Conservation (phyloP, 352 stramenopile genomes). For the Pythium oligandrum region DNA sequence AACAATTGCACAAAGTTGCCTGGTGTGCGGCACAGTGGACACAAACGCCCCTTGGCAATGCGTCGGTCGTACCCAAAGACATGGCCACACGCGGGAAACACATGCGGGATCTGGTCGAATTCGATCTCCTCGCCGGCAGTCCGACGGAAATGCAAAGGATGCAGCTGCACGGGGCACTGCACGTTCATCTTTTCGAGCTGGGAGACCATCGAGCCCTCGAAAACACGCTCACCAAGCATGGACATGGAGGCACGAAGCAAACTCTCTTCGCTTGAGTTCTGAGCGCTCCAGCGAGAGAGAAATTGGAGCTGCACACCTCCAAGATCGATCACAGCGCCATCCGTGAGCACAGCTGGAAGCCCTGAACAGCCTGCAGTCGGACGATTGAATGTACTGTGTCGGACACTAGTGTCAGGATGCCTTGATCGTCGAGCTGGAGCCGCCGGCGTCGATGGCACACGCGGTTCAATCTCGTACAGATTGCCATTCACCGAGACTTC, state of each 20-base stretch:
- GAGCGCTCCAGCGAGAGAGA: constrained; percentile 32
- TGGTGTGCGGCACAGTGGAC: constrained; percentile 59
- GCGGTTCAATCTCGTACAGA: constrained; percentile 60
- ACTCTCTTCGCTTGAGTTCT: constrained; percentile 4
- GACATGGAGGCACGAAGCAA: constrained; percentile 13
- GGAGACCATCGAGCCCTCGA: constrained; percentile 44
- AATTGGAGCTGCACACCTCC: constrained; percentile 78
- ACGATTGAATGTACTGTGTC: constrained; percentile 66
- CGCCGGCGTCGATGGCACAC: constrained; percentile 15
- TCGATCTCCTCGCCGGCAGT: constrained; percentile 39
- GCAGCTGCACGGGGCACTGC: constrained; percentile 75
- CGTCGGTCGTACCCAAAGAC: constrained; percentile 73
- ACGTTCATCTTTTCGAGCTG: constrained; percentile 68
- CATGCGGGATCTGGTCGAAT: constrained; percentile 54
- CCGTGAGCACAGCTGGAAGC: constrained; percentile 42
- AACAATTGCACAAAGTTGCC: constrained; percentile 62
- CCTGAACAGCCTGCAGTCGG: constrained; percentile 31
- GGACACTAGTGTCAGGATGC: constrained; percentile 17
- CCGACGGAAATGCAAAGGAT: constrained; percentile 52
- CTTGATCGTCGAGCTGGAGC: constrained; percentile 9
- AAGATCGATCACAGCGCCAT: constrained; percentile 73
- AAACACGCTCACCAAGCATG: constrained; percentile 4
- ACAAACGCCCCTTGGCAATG: constrained; percentile 54
- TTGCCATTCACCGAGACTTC: constrained; percentile 79
- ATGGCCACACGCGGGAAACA: constrained; percentile 76